Conservation (phyloP, 768 basidiomycete species). For the Rhizopogon sp. region DNA sequence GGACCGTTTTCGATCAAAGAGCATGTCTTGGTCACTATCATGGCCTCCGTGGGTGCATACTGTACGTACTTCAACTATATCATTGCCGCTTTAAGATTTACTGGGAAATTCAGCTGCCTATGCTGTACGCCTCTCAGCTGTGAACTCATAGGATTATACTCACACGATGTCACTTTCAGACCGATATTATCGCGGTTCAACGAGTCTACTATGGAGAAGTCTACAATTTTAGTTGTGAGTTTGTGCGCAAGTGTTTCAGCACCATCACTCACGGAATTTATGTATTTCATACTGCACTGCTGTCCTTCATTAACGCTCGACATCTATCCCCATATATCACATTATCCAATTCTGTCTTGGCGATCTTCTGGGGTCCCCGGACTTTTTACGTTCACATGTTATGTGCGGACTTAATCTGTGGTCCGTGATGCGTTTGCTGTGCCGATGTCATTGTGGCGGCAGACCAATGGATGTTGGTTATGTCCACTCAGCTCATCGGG, state of each 20-base stretch:
- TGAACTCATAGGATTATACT: not conserved
- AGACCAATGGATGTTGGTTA: constrained; percentile 59
- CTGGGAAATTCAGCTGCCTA: constrained; percentile 35
- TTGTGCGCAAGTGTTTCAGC: constrained; percentile 3
- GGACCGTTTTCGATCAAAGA: constrained; percentile 78
- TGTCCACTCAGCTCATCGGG: constrained; percentile 71
- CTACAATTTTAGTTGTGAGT: constrained; percentile 46
- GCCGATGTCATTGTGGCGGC: not conserved
- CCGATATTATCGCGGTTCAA: constrained; percentile 73
- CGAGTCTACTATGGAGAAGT: constrained; percentile 59
- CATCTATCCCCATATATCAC: not conserved
- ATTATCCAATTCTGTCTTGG: not conserved
- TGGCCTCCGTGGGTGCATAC: constrained; percentile 44
- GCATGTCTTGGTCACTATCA: constrained; percentile 64
- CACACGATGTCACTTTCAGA: constrained; percentile 23
- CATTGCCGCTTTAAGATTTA: not conserved
- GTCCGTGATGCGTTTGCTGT: not conserved
- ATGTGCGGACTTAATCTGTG: not conserved
- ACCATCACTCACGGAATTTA: not conserved
- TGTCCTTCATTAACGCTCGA: not conserved
- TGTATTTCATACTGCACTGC: not conserved
- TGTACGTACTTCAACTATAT: constrained; percentile 11
- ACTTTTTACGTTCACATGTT: not conserved
- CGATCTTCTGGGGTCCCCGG: not conserved
- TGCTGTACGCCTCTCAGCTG: constrained; percentile 24